Base-by-base conservation (phyloP, 1,284 basidiomycete genomes). In the Leccinum cinnamomeum region DNA sequence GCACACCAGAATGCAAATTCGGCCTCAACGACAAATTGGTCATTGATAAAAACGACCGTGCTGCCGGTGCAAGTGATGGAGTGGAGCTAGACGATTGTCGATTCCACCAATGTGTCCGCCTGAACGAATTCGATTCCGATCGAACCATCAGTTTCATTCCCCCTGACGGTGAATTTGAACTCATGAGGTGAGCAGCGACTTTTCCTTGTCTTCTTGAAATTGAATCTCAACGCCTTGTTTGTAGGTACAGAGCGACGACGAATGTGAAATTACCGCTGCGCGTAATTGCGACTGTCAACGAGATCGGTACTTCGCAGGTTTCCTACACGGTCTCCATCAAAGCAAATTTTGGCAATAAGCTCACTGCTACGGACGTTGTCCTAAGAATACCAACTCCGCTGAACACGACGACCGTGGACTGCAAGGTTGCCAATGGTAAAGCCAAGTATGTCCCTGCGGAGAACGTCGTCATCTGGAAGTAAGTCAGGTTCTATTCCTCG, bases 401-500 rank as follows among this genome's bases (percentile, higher is more conserved):
- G 62, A 98, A 98, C 73, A 94, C 97, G 7, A 96, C 95, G 0
- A 88, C 83, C 28, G 95, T 95, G 10, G 92, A 96, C 62, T 95
- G 92, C 75, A 96, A 98, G 76, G 92, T 94, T 2, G 86, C 87
- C 3, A 86, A 86, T 55, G 97, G 97, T 4, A 99, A 99, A 79
- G 97, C 96, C 7, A 99, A 99, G 76, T 99, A 98, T 72, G 91
- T 92, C 1, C 95, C 97, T 0, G 92, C 85, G 0, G 97, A 99
- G 77, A 98, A 98, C 69, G 85, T 95, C 37, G 92, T 99, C 60
- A 83, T 98, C 0, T 99, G 97, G 97, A 98, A 98, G 95, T 97
- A 75, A 72, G 95, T 84, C 51, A 2, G 11, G 37, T n/a, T 46
- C 5, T 46, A 57, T 48, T 51, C 50, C 33, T 37, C 28, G 57